Evolutionary conservation across 2,329 filamentous ascomycete genomes (phyloP), one percentile per base, ranked within the genome.

Genomic region (Ceratocystis ficicola): DNA sequence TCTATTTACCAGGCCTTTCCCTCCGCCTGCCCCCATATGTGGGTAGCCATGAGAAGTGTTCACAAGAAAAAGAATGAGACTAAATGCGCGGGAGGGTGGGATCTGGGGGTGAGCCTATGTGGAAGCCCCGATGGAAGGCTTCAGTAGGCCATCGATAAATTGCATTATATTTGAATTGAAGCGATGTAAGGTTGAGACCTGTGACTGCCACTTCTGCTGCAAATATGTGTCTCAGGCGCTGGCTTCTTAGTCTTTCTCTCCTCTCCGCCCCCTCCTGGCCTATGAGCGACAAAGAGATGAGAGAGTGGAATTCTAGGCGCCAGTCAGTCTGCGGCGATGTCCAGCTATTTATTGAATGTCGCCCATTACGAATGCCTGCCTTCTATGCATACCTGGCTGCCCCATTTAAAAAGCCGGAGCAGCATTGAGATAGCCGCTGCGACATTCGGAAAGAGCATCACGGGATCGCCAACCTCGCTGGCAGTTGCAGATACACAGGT

Each of bases 201-300:
- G 8, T 48, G 28, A 44, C 20, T 50, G 22, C 48, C 61, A 63
- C 61, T 30, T 44, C 30, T 32, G 12, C 20, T 63, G 61, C 22
- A 12, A 41, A 44, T 28, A 32, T 50, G 25, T 63, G 61, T 63
- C 61, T 63, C 22, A 48, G 44, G 46, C 28, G 61, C 32, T 50
- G 61, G 61, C 61, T 28, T 63, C 61, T 63, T 7, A 3, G 52
- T 30, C 25, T 8, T 57, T 8, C 25, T 6, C 17, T 12, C 25
- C n/a, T 57, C 25, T 36, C 32, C 32, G 32, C 32, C 8, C 32
- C 10, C 32, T 36, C 8, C 32, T 10, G 12, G 3, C 2, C 32
- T 3, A n/a, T 57, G 17, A 17, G n/a, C 12, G 25, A 36, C 28
- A 17, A 20, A 22, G 15, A 57, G 10, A 32, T 4, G 52, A 57